Percentiles rank a stretch among this genome's conserved stretches.
phyloP scores from a whole-genome alignment of 2,329 filamentous ascomycete genomes.

The Aspergillus ochraceus region DNA sequence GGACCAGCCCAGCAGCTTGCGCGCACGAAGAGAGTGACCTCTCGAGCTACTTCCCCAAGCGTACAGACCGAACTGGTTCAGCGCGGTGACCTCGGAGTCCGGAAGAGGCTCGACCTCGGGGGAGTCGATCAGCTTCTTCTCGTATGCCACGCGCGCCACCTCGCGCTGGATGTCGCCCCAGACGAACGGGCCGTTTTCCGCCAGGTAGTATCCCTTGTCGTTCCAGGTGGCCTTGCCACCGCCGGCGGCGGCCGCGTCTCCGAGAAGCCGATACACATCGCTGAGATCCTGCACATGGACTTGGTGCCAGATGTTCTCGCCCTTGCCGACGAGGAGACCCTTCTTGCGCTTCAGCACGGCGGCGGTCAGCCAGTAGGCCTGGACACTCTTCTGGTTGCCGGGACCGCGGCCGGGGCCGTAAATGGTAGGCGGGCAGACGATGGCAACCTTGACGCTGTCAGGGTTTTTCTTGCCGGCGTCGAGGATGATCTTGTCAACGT shows the following conservation, averaged over 20 bases:
- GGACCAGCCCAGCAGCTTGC: conserved; percentile 40
- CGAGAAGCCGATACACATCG: conserved; percentile 37
- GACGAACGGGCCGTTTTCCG: conserved; percentile 42
- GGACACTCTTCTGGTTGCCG: conserved; percentile 41
- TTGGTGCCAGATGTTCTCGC: conserved; percentile 43
- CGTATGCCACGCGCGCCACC: conserved; percentile 48
- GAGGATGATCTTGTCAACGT: conserved; percentile 43
- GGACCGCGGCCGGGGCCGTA: conserved; percentile 41
- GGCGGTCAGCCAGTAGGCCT: conserved; percentile 41
- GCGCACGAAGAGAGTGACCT: conserved; percentile 36
- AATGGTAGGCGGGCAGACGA: conserved; percentile 44
- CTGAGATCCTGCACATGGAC: conserved; percentile 44
- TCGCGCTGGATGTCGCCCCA: conserved; percentile 42
- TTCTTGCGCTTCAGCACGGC: conserved; percentile 38
- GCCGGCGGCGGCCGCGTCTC: conserved; percentile 39
- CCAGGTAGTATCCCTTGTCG: conserved; percentile 52
- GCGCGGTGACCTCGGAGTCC: conserved; percentile 41
- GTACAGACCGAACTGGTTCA: conserved; percentile 37
- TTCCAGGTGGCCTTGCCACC: conserved; percentile 44
- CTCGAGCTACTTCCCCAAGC: conserved; percentile 41
- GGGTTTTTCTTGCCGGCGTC: conserved; percentile 25
- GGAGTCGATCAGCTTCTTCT: conserved; percentile 54
- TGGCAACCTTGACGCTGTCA: conserved; percentile 35
- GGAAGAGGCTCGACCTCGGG: conserved; percentile 38
- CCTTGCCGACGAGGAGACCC: conserved; percentile 41